Base-by-base conservation (phyloP, 2,329 filamentous ascomycete genomes). In the Clonostachys chloroleuca region DNA sequence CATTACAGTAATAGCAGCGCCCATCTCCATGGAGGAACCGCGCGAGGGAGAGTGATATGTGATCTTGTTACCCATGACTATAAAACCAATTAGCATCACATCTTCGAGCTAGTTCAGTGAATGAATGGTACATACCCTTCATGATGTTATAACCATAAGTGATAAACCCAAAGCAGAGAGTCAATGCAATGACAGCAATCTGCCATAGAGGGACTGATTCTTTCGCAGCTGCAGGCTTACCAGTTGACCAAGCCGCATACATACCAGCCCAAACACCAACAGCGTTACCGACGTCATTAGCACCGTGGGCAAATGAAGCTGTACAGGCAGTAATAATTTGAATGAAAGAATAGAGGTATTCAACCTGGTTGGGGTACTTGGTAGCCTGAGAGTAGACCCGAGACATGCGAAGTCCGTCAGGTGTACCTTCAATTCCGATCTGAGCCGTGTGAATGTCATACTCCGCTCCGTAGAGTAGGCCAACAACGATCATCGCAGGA, bases 391-490 rank as follows among this genome's bases (percentile, higher is more conserved):
- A 68, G 53, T 80, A 73, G 60, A 76, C 70, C 47, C 70, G 70
- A 24, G 69, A 63, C 20, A 48, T 44, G 14, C 37, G 36, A 18
- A 20, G 68, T 43, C 85, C 86, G 49, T 89, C 86, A 6, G 85
- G 85, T 2, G 86, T 88, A 20, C 85, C 85, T 8, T 72, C 59
- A 43, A 87, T 75, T 59, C 86, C 43, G 9, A 20, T 43, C 47
- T 49, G 47, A 6, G 56, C 54, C 5, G 40, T 43, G 14, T 56
- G 51, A 40, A 51, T 53, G 42, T 57, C 55, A 6, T 53, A 54
- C 2, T 51, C 52, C 20, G 59, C 50, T 2, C 59, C 58, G 18
- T 59, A 52, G 5, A 55, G 42, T 30, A 55, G 47, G 47, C 74
- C 84, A 52, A 70, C 73, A 40, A 80, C 72, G 50, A 86, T 60